These are phyloP conservation scores for Podospora bellae-mahoneyi DNA, from an alignment of 495 filamentous ascomycete genomes.

Conservation along the genomic window DNA sequence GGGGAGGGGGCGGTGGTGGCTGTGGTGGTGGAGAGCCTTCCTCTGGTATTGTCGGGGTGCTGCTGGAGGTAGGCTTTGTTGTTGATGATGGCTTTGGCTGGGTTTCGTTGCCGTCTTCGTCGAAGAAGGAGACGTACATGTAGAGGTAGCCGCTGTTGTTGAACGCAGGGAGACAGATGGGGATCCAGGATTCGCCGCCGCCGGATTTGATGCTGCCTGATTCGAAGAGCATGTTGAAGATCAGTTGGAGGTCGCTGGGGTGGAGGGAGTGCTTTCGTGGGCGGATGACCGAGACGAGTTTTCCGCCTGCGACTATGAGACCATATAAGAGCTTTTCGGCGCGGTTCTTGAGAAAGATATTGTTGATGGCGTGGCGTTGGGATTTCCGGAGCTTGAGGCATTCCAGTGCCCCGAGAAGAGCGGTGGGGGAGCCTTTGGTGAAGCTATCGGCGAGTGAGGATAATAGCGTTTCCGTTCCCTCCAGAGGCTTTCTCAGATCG, in stretches of 20 bases:
- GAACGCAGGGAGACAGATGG: conserved; percentile 92
- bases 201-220: conserved; percentile 78
- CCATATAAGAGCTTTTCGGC: conserved; percentile 81
- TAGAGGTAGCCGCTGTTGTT: conserved; percentile 97
- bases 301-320: conserved; percentile 87
- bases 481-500: conserved; percentile 85
- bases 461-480: conserved; percentile 87
- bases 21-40: conserved; percentile 21
- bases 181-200: conserved; percentile 96
- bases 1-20: not conserved
- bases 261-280: conserved; percentile 95
- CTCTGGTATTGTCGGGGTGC: conserved; percentile 12
- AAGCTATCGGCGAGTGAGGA: conserved; percentile 92
- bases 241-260: conserved; percentile 89
- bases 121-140: conserved; percentile 96
- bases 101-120: conserved; percentile 31
- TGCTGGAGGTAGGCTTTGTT: conserved; percentile 24
- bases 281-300: conserved; percentile 88
- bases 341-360: conserved; percentile 73
- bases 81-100: conserved; percentile 16
- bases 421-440: conserved; percentile 84
- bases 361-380: conserved; percentile 82
- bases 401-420: conserved; percentile 84
- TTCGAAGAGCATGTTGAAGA: conserved; percentile 99
- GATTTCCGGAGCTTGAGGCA: conserved; percentile 84